phyloP scores from a whole-genome alignment of 805 yeast species.

The Jamesozyma jinghongensis region DNA sequence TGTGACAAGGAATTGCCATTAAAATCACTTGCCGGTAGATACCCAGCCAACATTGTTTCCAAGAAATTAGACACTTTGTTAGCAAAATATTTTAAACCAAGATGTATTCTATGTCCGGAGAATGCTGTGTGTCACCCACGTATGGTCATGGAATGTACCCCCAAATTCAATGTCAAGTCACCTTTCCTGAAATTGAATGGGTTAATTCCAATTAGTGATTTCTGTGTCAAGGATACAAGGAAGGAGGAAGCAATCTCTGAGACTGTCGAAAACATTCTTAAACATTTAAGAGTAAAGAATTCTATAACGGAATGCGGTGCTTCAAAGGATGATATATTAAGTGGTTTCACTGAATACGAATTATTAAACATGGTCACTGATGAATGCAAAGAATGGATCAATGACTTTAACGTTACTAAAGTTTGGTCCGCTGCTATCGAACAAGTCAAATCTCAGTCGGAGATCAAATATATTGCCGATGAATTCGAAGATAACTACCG shows the following conservation, averaged over 20 bases:
- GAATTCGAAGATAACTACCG: neutral
- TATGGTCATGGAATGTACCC: conserved; percentile 54
- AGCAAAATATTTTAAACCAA: conserved; percentile 36
- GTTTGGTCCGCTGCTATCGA: conserved; percentile 1
- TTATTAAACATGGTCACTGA: conserved; percentile 40
- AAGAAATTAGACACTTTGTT: conserved; percentile 27
- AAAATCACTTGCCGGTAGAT: neutral
- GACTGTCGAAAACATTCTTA: conserved; percentile 54
- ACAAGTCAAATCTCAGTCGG: neutral
- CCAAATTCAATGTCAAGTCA: conserved; percentile 43
- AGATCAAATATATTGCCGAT: neutral
- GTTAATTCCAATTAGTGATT: conserved; percentile 48
- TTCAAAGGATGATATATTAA: conserved; percentile 33
- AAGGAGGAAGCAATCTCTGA: conserved; percentile 54
- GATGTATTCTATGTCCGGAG: conserved; percentile 68
- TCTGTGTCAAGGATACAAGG: conserved; percentile 63
- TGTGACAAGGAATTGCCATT: conserved; percentile 39
- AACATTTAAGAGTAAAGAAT: conserved; percentile 51
- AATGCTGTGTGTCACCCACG: conserved; percentile 61
- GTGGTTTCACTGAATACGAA: conserved; percentile 41
- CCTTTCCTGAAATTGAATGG: conserved; percentile 34
- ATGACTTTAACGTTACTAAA: conserved; percentile 1
- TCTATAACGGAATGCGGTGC: conserved; percentile 53
- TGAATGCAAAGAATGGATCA: neutral
- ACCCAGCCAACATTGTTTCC: neutral